phyloP scores from a whole-genome alignment of 129 eudicot species.

The Oenanthe sinensis region DNA sequence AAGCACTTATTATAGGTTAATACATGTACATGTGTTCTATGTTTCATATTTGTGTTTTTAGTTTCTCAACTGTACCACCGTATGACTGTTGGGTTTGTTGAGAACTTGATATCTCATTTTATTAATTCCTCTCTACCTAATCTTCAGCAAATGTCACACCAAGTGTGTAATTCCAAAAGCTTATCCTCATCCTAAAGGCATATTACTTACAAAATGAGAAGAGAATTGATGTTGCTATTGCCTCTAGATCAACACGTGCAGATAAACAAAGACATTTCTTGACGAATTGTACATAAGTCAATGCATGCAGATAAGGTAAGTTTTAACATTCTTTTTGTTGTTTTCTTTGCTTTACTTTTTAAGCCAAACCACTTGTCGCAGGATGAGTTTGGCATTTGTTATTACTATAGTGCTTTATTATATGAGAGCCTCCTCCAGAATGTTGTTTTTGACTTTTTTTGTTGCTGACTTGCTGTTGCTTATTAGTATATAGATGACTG shows the following conservation, averaged over 20 bases:
- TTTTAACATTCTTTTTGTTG: not conserved
- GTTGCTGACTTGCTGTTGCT: too few species aligned
- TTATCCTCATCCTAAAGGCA: conserved; percentile 82
- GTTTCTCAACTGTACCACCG: too few species aligned
- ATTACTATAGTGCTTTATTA: too few species aligned
- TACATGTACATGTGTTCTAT: too few species aligned
- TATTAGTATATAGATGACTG: not conserved
- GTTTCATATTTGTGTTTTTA: too few species aligned
- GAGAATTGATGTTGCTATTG: conserved; percentile 76
- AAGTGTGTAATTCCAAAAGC: conserved; percentile 62
- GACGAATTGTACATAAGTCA: conserved; percentile 61
- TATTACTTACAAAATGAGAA: conserved; percentile 68
- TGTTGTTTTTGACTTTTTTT: too few species aligned
- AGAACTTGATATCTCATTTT: not conserved
- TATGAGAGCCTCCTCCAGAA: too few species aligned
- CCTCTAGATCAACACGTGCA: conserved; percentile 86
- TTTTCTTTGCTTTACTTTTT: not conserved
- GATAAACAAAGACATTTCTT: conserved; percentile 77
- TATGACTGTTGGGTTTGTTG: too few species aligned
- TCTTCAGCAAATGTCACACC: conserved; percentile 70
- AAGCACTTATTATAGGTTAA: too few species aligned
- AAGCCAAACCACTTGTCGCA: too few species aligned
- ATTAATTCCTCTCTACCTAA: conserved; percentile 1
- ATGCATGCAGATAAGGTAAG: conserved; percentile 78
- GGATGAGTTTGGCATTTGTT: not conserved